Conservation (phyloP, 2,329 filamentous ascomycete genomes). For the Verticillium nubilum region DNA sequence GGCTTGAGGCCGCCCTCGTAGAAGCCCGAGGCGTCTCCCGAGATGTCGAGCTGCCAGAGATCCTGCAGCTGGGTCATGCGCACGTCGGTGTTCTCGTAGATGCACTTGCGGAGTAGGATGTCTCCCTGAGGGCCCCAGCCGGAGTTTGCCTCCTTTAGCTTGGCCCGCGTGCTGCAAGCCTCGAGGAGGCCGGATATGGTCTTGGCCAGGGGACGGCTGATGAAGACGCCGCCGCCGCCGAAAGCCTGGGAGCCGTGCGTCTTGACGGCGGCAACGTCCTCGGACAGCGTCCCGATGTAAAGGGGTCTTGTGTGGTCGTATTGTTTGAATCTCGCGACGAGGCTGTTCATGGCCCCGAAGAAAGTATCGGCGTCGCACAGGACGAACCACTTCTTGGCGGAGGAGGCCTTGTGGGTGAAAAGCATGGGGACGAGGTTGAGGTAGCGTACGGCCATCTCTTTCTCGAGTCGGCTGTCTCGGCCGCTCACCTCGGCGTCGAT, state of each 20-base stretch:
- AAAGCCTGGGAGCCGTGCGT: slow-evolving; percentile 54
- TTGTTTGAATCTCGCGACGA: slow-evolving; percentile 39
- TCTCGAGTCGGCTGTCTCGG: slow-evolving; percentile 31
- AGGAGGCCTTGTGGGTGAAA: slow-evolving; percentile 36
- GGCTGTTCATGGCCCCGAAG: slow-evolving; percentile 47
- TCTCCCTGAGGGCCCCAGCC: slow-evolving; percentile 30
- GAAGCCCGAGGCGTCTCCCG: slow-evolving; percentile 39
- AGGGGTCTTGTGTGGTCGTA: slow-evolving; percentile 41
- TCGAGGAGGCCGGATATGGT: slow-evolving; percentile 30
- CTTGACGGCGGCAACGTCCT: slow-evolving; percentile 45
- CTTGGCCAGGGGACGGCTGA: slow-evolving; percentile 28
- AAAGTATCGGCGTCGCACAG: slow-evolving; percentile 56
- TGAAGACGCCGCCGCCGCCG: slow-evolving; percentile 37
- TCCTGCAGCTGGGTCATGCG: slow-evolving; percentile 33
- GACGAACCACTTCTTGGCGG: slow-evolving; percentile 43
- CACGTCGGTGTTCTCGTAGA: slow-evolving; percentile 24
- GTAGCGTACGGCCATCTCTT: slow-evolving; percentile 44
- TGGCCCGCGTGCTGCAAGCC: slow-evolving; percentile 25
- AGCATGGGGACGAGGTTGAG: slow-evolving; percentile 40
- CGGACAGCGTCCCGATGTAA: slow-evolving; percentile 53
- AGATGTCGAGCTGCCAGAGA: slow-evolving; percentile 18
- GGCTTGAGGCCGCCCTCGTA: slow-evolving; percentile 34
- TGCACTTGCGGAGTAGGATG: slow-evolving; percentile 32
- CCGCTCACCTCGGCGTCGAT: slow-evolving; percentile 44
- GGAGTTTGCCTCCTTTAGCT: slow-evolving; percentile 14